Evolutionary conservation across 768 basidiomycete species (phyloP), one percentile per base, ranked within the genome.

Genomic region (Boletus rufocinnamomeus): DNA sequence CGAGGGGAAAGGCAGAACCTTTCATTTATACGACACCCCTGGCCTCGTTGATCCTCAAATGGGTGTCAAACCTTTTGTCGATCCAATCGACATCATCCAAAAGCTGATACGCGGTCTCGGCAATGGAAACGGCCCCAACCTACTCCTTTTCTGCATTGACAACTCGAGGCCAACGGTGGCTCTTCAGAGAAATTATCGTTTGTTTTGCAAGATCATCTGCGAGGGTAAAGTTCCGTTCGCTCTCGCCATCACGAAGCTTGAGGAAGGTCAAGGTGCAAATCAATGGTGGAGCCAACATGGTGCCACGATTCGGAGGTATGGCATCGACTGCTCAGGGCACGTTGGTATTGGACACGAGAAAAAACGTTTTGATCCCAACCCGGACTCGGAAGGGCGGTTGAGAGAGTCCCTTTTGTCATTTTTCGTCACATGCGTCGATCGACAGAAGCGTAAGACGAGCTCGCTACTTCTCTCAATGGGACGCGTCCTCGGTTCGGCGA

Each of bases 231-330:
- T 71, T 63, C 57, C 73, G 2, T 64, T 68, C 19, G 70, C 72
- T 8, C 59, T 75, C 10, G 68, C 62, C 7, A 61, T 73, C 47
- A 75, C 69, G n/a, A 66, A 66, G 30, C 74, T 75, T 0, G 63
- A 66, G 40, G 66, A 59, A 46, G 52, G 69, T 16, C 50, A 61
- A 11, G 64, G 64, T 17, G 70, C 65, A 59, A 63, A 72, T 21
- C 62, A 62, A 44, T 80, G 80, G 80, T 74, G 75, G 77, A 40
- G 27, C 16, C 55, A 58, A 34, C 68, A 79, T 44, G 21, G 48
- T 3, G 9, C 23, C 11, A 57, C 50, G 21, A 58, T 73, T 16
- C 46, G 44, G 19, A 53, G 25, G 23, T 62, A 59, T 45, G 60
- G 59, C 3, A 52, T 71, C 21, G 44, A 58, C 19, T 65, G 69